Base-by-base conservation (phyloP, 1,284 basidiomycete species). In the Boletus semigastroideus region DNA sequence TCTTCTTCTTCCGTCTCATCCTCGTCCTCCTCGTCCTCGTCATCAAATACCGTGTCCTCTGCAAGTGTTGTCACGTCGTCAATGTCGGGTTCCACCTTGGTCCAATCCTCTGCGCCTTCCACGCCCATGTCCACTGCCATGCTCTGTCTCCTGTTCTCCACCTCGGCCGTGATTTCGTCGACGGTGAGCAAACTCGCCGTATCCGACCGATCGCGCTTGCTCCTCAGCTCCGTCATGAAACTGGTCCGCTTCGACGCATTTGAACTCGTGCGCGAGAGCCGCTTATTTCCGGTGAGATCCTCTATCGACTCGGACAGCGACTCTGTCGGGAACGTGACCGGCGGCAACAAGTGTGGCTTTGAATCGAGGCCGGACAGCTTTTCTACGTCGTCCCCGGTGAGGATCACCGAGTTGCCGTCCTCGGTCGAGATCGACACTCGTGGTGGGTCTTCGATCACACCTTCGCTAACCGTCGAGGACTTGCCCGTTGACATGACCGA, bases 121-220 rank as follows among this genome's bases (percentile, higher is more conserved):
- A 73, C 74, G 20, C 73, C 69, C 57, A 64, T 69, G 55, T 76
- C 75, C 13, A 74, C 69, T 10, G 72, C 72, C 61, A 74, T 75
- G 60, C 79, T 82, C 58, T 78, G 75, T 17, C 85, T 75, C 16
- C 94, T 78, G 63, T 87, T 92, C 74, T 98, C 96, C 1, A 99
- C 92, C 63, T 96, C 92, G 6, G 93, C 94, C 0, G 96, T 98
- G 61, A 99, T 97, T 72, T 99, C 94, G 65, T 99, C 96, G 14
- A 99, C 91, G 0, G 96, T 99, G 66, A 99, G 79, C 60, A 99
- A 72, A 65, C 92, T 95, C 5, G 92, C 92, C 1, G 90, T 90
- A 64, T 98, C 95, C 2, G 90, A 90, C 42, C 82, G 78, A 64
- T 96, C 93, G 14, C 87, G 83, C 68, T 85, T 89, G 64, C 83